Evolutionary conservation across 2,329 filamentous ascomycete genomes (phyloP).

Genomic region (Alternaria sp.): DNA sequence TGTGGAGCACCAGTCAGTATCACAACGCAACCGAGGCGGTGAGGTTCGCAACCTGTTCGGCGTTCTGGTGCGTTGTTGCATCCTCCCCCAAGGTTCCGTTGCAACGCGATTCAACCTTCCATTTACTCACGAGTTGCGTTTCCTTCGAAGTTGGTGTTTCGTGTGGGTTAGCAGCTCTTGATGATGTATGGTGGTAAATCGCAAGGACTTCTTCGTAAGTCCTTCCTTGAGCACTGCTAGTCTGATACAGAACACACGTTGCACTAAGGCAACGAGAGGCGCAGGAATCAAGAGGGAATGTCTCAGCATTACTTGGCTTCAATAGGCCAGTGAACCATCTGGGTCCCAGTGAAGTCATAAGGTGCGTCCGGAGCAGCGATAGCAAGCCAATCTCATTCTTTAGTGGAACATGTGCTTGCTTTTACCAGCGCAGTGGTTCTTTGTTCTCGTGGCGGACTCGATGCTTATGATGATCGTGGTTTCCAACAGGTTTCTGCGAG

Average conservation of each 20-base stretch:
- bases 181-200: neutral
- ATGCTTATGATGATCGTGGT: neutral
- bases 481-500: neutral
- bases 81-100: neutral
- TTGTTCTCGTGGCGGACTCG: neutral
- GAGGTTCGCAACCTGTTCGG: conserved; percentile 17
- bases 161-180: neutral
- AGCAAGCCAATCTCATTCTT: conserved; percentile 5
- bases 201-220: neutral
- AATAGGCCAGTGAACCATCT: neutral
- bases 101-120: neutral
- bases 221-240: neutral
- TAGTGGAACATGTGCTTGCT: conserved; percentile 1
- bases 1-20: conserved; percentile 10
- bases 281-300: neutral
- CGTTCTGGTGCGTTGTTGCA: neutral
- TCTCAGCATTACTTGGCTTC: conserved; percentile 6
- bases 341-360: conserved; percentile 11
- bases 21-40: conserved; percentile 19
- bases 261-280: conserved; percentile 5
- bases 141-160: neutral
- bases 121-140: neutral
- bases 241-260: neutral
- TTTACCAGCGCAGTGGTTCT: conserved; percentile 8
- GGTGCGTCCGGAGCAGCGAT: neutral